Evolutionary conservation across 2,329 filamentous ascomycete genomes (phyloP), one percentile per base, ranked within the genome.

Genomic region (Ophiognomonia clavigignenti-juglandacearum): DNA sequence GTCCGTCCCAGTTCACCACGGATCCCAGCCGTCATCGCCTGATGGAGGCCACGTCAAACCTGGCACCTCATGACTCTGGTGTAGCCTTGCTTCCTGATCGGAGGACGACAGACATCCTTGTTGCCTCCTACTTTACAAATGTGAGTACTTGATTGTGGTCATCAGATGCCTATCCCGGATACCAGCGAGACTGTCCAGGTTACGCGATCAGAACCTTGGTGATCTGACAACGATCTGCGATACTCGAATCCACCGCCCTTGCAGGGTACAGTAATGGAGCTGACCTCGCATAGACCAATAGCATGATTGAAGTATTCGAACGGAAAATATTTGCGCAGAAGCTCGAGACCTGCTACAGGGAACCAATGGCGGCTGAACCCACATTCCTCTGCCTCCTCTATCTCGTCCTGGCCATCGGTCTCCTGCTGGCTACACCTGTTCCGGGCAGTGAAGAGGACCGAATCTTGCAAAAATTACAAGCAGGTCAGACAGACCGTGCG

Each of bases 391-490:
- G 82, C 56, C 64, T 82, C 8, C 59, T 86, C 14, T 79, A 82
- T 54, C 66, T 86, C 6, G 75, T 80, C 0, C 74, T 86, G 39
- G 78, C 83, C 2, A 78, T 84, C 42, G 83, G 83, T 1, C 66
- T 85, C 18, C 73, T 76, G 3, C 68, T 83, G 59, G 77, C 79
- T 2, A 72, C 72, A 16, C 77, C 78, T 4, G 56, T 61, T n/a
- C 65, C 67, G 1, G 73, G 71, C 3, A 77, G 67, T 27, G 59
- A 60, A 0, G 78, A 82, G 45, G 71, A 73, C 3, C 59, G 58
- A 0, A 63, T 81, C 8, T 70, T 85, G 41, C 65, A 72, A 24
- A 73, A 71, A 43, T 64, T 84, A 18, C 68, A 47, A 3, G 66
- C 63, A 5, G 69, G 73, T 27, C 64, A 70, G 24, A 59, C 69